Evolutionary conservation across 2,329 filamentous ascomycete species (phyloP).

Genomic region (Botryosphaeria agaves): DNA sequence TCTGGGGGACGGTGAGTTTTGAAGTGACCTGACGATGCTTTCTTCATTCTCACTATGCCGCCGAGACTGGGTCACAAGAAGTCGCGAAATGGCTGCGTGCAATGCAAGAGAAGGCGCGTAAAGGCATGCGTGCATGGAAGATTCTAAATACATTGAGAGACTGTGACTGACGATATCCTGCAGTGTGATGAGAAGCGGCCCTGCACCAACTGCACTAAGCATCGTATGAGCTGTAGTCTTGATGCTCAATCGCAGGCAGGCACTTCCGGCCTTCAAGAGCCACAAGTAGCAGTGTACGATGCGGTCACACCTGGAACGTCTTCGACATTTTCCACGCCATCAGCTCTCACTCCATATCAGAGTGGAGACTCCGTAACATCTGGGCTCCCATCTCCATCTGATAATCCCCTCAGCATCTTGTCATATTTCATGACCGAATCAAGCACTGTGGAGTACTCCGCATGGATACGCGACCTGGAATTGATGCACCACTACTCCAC

Average conservation of each 20-base stretch:
- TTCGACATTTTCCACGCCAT: background rate
- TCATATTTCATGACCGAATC: background rate
- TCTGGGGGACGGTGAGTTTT: no score
- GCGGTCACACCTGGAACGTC: background rate
- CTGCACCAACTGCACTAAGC: slow-evolving; percentile 13
- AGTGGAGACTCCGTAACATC: no score
- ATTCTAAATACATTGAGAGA: background rate
- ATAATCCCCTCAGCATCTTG: background rate
- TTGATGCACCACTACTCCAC: slow-evolving; percentile 14
- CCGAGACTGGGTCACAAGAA: slow-evolving; percentile 8
- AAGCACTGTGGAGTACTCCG: background rate
- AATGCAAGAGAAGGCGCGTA: slow-evolving; percentile 15
- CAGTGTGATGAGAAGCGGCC: slow-evolving; percentile 14
- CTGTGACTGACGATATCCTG: background rate
- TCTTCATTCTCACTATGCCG: no score
- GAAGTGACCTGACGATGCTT: no score
- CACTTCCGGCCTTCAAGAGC: no score
- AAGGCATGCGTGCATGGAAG: slow-evolving; percentile 7
- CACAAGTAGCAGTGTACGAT: no score
- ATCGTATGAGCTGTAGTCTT: slow-evolving; percentile 12
- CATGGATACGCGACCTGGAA: slow-evolving; percentile 12
- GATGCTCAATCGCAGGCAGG: slow-evolving; percentile 6
- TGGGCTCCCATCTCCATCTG: no score
- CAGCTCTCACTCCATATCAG: background rate
- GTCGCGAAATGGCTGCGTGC: slow-evolving; percentile 12